phyloP scores from a whole-genome alignment of 2,329 filamentous ascomycete species.

The Epichloe uncinata region DNA sequence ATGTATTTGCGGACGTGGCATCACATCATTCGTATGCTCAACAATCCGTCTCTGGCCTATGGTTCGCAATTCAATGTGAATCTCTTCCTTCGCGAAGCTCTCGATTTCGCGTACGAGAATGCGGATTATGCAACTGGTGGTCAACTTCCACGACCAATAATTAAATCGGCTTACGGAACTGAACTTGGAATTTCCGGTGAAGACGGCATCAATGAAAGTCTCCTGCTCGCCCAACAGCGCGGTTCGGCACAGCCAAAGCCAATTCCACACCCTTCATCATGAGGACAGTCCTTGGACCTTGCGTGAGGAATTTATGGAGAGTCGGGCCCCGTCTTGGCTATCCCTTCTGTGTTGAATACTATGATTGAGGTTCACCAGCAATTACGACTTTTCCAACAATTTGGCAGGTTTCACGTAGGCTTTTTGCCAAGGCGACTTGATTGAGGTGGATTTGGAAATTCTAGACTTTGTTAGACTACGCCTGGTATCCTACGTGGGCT shows the following conservation, averaged over 20 bases:
- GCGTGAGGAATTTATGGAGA: too few species aligned
- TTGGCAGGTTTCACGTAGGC: too few species aligned
- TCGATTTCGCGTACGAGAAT: slow-evolving; percentile 18
- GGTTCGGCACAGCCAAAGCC: neutral
- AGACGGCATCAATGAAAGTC: neutral
- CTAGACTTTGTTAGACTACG: neutral
- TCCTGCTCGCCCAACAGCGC: neutral
- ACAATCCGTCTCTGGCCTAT: slow-evolving; percentile 1
- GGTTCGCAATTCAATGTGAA: slow-evolving; percentile 14
- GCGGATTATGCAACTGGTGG: slow-evolving; percentile 16
- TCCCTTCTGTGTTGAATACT: neutral
- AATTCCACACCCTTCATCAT: too few species aligned
- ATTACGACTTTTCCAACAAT: too few species aligned
- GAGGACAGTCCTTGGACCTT: too few species aligned
- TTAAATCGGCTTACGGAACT: slow-evolving; percentile 11
- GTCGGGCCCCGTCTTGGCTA: neutral
- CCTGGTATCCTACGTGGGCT: neutral
- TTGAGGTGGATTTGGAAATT: neutral
- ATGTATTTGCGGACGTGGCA: slow-evolving; percentile 16
- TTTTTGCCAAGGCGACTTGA: neutral
- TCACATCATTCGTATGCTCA: slow-evolving; percentile 9
- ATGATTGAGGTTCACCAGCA: too few species aligned
- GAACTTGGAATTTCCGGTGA: slow-evolving; percentile 2
- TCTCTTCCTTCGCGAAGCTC: slow-evolving; percentile 15
- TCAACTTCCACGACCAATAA: slow-evolving; percentile 19